Percentiles rank a stretch among this genome's conserved stretches.
Evolutionary conservation across 192 early-diverging fungal species (phyloP).

Genomic region (Entomortierella beljakovae): DNA sequence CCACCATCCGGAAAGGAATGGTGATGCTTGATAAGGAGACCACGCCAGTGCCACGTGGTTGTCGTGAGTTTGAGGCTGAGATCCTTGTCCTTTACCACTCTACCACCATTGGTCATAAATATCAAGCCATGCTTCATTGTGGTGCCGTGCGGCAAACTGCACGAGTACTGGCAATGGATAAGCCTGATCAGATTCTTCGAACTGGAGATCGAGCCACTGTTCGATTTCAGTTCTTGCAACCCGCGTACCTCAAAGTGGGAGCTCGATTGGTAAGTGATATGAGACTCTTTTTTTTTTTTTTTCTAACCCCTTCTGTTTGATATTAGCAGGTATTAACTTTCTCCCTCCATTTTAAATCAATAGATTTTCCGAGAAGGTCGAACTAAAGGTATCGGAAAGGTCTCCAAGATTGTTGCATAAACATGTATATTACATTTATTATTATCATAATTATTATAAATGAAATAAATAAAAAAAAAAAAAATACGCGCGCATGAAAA

Average conservation of each 20-base stretch:
- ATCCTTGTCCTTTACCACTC: slow-evolving; percentile 92
- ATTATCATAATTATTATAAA: not conserved
- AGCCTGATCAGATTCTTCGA: slow-evolving; percentile 70
- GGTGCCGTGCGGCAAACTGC: slow-evolving; percentile 90
- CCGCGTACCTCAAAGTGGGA: slow-evolving; percentile 73
- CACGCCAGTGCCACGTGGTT: slow-evolving; percentile 62
- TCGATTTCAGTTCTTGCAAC: slow-evolving; percentile 76
- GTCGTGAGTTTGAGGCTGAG: slow-evolving; percentile 89
- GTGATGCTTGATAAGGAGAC: slow-evolving; percentile 71
- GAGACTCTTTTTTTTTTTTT: slow-evolving; percentile 39
- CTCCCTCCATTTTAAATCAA: not conserved
- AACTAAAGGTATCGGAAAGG: slow-evolving; percentile 93
- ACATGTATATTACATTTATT: too few relatives aligned
- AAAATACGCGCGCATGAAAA: not conserved
- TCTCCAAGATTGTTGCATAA: slow-evolving; percentile 64
- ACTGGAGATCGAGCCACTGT: slow-evolving; percentile 89
- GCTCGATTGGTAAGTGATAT: slow-evolving; percentile 61
- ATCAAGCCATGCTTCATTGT: slow-evolving; percentile 97
- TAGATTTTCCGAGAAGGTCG: slow-evolving; percentile 83
- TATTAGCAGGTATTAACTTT: not conserved
- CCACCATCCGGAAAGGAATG: slow-evolving; percentile 87
- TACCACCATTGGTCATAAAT: slow-evolving; percentile 89
- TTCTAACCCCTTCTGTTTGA: not conserved
- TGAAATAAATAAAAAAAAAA: not conserved
- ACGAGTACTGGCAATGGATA: slow-evolving; percentile 78